These are phyloP conservation scores for Pythium aristosporum DNA, from an alignment of 352 stramenopile genomes.

Conservation along the genomic window DNA sequence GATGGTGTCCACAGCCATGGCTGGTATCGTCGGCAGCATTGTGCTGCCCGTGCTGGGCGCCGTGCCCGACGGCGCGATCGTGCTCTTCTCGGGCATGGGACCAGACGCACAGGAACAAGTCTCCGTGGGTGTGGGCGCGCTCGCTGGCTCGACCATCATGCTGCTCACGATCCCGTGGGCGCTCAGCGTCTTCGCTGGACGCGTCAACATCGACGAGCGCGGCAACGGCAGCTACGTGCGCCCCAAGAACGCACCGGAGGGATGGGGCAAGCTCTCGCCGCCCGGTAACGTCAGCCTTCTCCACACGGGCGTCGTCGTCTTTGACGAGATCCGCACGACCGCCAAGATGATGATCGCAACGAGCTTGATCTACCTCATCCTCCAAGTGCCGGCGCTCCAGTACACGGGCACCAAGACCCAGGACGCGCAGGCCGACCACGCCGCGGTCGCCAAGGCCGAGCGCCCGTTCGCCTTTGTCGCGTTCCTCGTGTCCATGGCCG, in stretches of 20 bases:
- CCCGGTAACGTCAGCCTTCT: constrained; percentile 57
- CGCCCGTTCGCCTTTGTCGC: constrained; percentile 88
- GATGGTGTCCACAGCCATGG: constrained; percentile 47
- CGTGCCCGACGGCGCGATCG: constrained; percentile 96
- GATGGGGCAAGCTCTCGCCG: constrained; percentile 88
- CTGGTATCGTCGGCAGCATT: constrained; percentile 95
- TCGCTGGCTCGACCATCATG: constrained; percentile 99
- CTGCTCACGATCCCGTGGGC: constrained; percentile 98
- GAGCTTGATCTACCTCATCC: constrained; percentile 94
- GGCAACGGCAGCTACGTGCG: constrained; percentile 85
- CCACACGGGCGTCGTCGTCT: constrained; percentile 77
- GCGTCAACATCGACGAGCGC: constrained; percentile 93
- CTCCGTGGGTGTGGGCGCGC: constrained; percentile 95
- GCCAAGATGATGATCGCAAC: constrained; percentile 92
- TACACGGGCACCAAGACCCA: constrained; percentile 78
- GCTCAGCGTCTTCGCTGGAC: constrained; percentile 91
- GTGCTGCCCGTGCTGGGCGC: constrained; percentile 96
- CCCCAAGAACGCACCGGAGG: constrained; percentile 67
- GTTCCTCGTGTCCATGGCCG: constrained; percentile 86
- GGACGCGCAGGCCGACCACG: constrained; percentile 68
- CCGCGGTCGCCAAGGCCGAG: constrained; percentile 75
- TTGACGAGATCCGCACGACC: constrained; percentile 87
- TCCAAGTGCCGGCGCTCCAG: constrained; percentile 91
- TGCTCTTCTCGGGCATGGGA: constrained; percentile 95
- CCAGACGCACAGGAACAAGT: constrained; percentile 95